Base-by-base conservation (phyloP, 805 yeast genomes). In the Ogataea ramenticola region DNA sequence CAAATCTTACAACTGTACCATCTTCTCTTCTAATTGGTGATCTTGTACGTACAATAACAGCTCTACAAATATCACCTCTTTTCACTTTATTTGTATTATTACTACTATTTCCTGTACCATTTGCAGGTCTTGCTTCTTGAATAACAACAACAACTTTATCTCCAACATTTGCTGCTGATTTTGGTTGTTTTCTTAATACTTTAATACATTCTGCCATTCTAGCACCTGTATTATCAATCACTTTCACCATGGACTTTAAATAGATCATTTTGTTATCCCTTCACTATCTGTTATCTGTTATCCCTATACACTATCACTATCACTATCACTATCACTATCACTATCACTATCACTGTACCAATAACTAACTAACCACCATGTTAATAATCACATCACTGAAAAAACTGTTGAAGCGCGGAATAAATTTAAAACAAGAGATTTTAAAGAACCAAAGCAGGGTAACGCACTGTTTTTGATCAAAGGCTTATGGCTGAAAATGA, bases 131-230 rank as follows among this genome's bases (percentile, higher is more conserved):
- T 37, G 97, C 95, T 64, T 87, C 84, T 64, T 90, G 90, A 41
- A 93, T 91, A 48, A 93, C 99, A 43, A 88, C 95, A 10, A 93
- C 96, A 49, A 93, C 84, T 62, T 82, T 84, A 65, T 93, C 99
- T 39, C 99, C 97, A 22, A 89, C 80, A 43, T 74, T 70, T 29
- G 95, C 98, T 51, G 80, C 82, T 58, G 82, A 82, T 61, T 74
- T 79, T 27, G 96, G 96, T 2, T 84, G 80, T 60, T 93, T 95
- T 49, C 95, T 80, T 51, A 93, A 72, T 15, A 93, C 96, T 65
- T 91, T 91, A 71, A 93, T 89, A 64, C 98, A 93, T 66, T 93
- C 98, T 15, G 85, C 98, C 48, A 89, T 66, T 62, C 85, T 86
- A 3, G 97, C 99, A 26, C 98, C 77, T 20, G 96, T 84, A 73